Percentiles rank a stretch among this genome's conserved stretches.
These are phyloP conservation scores for Auxenochlorella protothecoides DNA, from an alignment of 139 green algal genomes.

Conservation along the genomic window DNA sequence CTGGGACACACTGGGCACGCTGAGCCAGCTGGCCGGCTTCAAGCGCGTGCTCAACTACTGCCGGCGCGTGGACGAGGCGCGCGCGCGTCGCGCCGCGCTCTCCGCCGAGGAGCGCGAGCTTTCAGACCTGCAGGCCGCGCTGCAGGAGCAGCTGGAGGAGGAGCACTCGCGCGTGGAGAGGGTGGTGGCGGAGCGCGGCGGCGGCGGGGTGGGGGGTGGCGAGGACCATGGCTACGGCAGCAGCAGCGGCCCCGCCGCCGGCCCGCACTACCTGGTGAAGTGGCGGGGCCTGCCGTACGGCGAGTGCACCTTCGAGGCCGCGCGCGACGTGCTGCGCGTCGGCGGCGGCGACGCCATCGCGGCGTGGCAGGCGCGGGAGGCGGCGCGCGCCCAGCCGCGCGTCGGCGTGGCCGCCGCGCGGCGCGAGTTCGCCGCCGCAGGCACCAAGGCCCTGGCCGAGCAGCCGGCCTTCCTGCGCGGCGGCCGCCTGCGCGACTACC, in stretches of 20 bases:
- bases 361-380: slow-evolving; percentile 48
- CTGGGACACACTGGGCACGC: slow-evolving; percentile 56
- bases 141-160: slow-evolving; percentile 76
- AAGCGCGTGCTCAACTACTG: slow-evolving; percentile 94
- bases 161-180: slow-evolving; percentile 65
- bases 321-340: slow-evolving; percentile 25
- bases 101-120: slow-evolving; percentile 79
- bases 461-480: slow-evolving; percentile 62
- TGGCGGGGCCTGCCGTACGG: slow-evolving; percentile 87
- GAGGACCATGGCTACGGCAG: not conserved
- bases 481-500: slow-evolving; percentile 73
- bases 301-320: slow-evolving; percentile 80
- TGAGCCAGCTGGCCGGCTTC: slow-evolving; percentile 55
- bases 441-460: slow-evolving; percentile 32
- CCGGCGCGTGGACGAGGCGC: slow-evolving; percentile 49
- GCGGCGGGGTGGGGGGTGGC: slow-evolving; percentile 11
- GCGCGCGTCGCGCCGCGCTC: slow-evolving; percentile 22
- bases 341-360: slow-evolving; percentile 33
- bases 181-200: slow-evolving; percentile 34
- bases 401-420: slow-evolving; percentile 47
- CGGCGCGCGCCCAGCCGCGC: slow-evolving; percentile 29
- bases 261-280: slow-evolving; percentile 69
- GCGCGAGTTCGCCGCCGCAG: slow-evolving; percentile 35
- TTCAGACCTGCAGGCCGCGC: slow-evolving; percentile 66
- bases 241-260: not conserved